Evolutionary conservation across 306 rosid genomes (phyloP), one percentile per base, ranked within the genome.

Genomic region (Vicia villosa): DNA sequence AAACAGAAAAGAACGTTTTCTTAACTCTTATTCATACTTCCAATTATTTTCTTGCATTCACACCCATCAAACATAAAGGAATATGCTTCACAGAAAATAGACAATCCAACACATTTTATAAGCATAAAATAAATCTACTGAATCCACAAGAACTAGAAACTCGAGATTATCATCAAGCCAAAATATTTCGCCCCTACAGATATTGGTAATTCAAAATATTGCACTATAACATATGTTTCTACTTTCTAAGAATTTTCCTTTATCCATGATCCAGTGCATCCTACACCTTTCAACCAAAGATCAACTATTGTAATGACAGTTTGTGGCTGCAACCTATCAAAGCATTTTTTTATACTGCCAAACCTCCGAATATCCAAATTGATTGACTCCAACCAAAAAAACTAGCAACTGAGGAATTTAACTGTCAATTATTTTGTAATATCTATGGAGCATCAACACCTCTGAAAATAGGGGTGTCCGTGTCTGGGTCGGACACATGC

Each of bases 51-150:
- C 16, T 14, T 47, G 15, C 34, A 20, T 14, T 16, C 15, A 12
- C 69, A 37, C 28, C 54, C 49, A 71, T 64, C 55, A 56, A 45
- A 43, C 34, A 14, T 30, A 46, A 1, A 24, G 20, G 55, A 56
- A 22, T 6, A 69, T 17, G 42, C 42, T 21, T 30, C 81, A 22
- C n/a, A n/a, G n/a, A n/a, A n/a, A n/a, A n/a, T 16, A 6, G 26
- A 74, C 40, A 32, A 22, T 16, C 58, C 55, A 8, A 54, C 3
- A 52, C 66, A 52, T 42, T 37, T 14, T 41, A 47, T 16, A 19
- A 50, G 26, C 47, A 50, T 76, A 24, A 59, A 38, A 59, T n/a
- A 14, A 60, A 28, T 47, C 34, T 37, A 10, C 8, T 1, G 13
- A 49, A 26, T 12, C 58, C 52, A 46, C 16, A 15, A 5, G 30